These are phyloP conservation scores for Pholiota adiposa DNA, from an alignment of 1,284 basidiomycete species.

Conservation along the genomic window DNA sequence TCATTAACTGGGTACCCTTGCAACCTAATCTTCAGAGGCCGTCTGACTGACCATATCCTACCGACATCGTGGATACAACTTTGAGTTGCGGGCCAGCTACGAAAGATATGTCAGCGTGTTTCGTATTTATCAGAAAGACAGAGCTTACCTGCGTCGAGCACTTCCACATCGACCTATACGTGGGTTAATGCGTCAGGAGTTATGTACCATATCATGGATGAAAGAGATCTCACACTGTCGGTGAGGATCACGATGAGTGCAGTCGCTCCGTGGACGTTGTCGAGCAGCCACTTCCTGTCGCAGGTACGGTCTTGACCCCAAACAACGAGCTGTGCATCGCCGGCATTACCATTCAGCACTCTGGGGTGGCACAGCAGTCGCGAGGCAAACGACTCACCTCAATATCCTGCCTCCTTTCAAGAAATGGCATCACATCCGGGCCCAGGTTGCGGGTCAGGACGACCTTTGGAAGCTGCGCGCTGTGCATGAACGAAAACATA, in stretches of 20 bases:
- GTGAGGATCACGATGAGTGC: conserved; percentile 74
- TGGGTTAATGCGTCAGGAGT: neutral
- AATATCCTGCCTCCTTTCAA: conserved; percentile 50
- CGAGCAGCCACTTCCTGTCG: conserved; percentile 78
- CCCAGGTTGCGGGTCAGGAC: conserved; percentile 75
- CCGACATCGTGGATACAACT: conserved; percentile 89
- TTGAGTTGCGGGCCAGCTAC: conserved; percentile 74
- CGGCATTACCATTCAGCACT: neutral
- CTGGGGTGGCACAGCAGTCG: too few relatives aligned
- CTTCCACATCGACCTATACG: conserved; percentile 69
- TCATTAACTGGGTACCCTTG: neutral
- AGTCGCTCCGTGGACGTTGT: conserved; percentile 67
- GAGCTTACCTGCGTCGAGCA: conserved; percentile 66
- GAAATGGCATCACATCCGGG: conserved; percentile 69
- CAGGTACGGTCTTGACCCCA: conserved; percentile 75
- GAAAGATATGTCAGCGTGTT: neutral
- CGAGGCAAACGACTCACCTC: conserved; percentile 45
- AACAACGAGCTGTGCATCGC: conserved; percentile 55
- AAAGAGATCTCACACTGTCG: conserved; percentile 47
- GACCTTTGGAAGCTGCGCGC: conserved; percentile 48
- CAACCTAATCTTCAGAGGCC: neutral
- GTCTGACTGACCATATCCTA: conserved; percentile 84
- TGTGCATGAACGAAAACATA: conserved; percentile 10
- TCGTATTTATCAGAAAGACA: conserved; percentile 4
- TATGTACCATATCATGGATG: conserved; percentile 45